Conservation (phyloP, 305 asterid genomes). For the Fraxinus angustifolia region DNA sequence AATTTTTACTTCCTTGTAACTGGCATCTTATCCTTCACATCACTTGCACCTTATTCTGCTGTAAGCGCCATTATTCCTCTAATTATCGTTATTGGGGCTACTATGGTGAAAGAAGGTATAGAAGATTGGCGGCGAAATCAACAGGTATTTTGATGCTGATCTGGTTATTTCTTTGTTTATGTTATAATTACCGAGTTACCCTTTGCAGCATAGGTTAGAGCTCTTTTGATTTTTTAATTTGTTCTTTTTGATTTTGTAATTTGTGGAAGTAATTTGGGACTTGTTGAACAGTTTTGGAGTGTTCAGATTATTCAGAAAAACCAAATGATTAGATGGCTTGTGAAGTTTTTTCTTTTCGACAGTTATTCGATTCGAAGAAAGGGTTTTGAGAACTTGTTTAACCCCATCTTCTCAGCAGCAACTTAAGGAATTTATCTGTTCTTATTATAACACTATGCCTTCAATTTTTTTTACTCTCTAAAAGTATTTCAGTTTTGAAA, state of each 20-base stretch:
- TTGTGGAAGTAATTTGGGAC: neutral
- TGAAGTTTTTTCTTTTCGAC: conserved; percentile 1
- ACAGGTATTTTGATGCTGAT: conserved; percentile 46
- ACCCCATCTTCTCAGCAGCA: neutral
- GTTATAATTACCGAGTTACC: neutral
- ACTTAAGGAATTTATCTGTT: neutral
- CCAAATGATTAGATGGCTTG: neutral
- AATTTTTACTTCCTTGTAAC: conserved; percentile 77
- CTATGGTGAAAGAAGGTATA: conserved; percentile 77
- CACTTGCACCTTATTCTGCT: conserved; percentile 64
- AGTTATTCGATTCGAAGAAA: neutral
- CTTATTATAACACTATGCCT: neutral
- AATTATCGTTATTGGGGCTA: conserved; percentile 63
- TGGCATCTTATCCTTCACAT: conserved; percentile 66
- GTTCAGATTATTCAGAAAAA: neutral
- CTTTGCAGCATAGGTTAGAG: neutral
- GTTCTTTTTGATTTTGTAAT: neutral
- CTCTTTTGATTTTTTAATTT: neutral
- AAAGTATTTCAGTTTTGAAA: neutral
- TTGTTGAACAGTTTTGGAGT: neutral
- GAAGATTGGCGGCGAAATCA: conserved; percentile 69
- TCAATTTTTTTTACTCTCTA: neutral
- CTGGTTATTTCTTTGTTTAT: neutral
- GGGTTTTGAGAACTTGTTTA: neutral
- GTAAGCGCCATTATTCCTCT: conserved; percentile 72